phyloP scores from a whole-genome alignment of 2,329 filamentous ascomycete genomes.

The Epichloe bromicola region DNA sequence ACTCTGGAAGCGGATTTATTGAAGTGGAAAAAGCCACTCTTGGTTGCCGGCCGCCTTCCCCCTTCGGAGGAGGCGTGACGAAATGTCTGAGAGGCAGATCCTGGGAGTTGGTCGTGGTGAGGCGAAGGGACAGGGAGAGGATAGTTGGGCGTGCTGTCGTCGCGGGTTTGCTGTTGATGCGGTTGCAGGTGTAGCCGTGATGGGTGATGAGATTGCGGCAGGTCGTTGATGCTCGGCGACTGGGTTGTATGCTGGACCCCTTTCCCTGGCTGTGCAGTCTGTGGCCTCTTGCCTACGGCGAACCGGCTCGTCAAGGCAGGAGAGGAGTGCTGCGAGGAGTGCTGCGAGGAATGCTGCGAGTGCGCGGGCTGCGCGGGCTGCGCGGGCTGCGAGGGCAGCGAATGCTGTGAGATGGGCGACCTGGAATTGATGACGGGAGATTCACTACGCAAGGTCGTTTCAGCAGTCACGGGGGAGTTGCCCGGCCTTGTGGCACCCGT shows the following conservation, averaged over 20 bases:
- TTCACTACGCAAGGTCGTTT: constrained; percentile 3
- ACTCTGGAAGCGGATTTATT: constrained; percentile 31
- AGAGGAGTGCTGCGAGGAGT: constrained; percentile 13
- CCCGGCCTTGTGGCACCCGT: background rate
- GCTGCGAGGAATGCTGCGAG: constrained; percentile 13
- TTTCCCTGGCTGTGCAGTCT: constrained; percentile 10
- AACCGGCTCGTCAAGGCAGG: constrained; percentile 31
- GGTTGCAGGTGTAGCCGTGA: constrained; percentile 8
- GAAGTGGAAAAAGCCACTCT: constrained; percentile 39
- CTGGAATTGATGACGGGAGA: constrained; percentile 12
- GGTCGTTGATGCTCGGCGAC: constrained; percentile 9
- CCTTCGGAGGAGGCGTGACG: constrained; percentile 1
- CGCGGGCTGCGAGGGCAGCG: background rate
- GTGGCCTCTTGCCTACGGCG: constrained; percentile 18
- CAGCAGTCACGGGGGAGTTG: constrained; percentile 2
- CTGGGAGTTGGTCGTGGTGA: constrained; percentile 1
- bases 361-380: background rate
- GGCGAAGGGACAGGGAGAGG: constrained; percentile 15
- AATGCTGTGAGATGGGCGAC: constrained; percentile 23
- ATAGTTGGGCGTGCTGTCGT: constrained; percentile 11
- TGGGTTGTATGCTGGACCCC: constrained; percentile 7
- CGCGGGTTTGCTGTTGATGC: constrained; percentile 12
- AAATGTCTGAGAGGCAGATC: constrained; percentile 5
- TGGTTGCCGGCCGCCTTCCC: constrained; percentile 23
- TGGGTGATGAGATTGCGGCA: constrained; percentile 7